Evolutionary conservation across 257 asterid species (phyloP), one percentile per base, ranked within the genome.

Genomic region (Eustoma russellianum): DNA sequence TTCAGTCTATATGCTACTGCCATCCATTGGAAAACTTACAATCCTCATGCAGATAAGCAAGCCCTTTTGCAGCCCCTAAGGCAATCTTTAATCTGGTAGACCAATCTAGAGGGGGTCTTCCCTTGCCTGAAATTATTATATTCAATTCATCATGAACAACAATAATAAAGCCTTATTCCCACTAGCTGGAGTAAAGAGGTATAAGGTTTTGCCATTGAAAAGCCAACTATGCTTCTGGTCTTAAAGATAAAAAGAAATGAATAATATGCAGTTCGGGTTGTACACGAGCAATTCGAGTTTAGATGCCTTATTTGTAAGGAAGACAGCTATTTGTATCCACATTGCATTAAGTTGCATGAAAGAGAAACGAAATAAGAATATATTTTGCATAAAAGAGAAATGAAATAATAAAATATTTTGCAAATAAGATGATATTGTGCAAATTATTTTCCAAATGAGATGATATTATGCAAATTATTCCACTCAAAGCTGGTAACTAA

Each of bases 21-120:
- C 6, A 11, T 16, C 3, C 17, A 9, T 4, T 5, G 41, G 12
- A 54, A 13, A 49, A 61, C 81, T 53, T 46, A 75, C 81, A 75
- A 59, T 75, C 81, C 66, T 75, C 81, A 1, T 75, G 81, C 52
- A 71, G 63, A 71, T 75, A 75, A 8, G 81, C 81, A 59, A 75
- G 56, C 57, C 81, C 81, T 64, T 75, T 75, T 15, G 78, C 75
- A 41, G 81, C 52, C 10, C 81, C 81, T 45, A 75, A 15, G 57
- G 81, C 77, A 67, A 75, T 67, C 66, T 64, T 75, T 59, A 75
- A 24, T 13, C 81, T 54, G 1, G 66, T 67, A 9, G 73, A 17
- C 78, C 72, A 75, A 40, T 71, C 81, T 56, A 75, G 53, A 1
- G 70, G 61, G 64, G 75, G 73, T 30, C 81, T 71, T 60, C 77